Evolutionary conservation across 768 basidiomycete species (phyloP).

Genomic region (Tephrocybe sp.): DNA sequence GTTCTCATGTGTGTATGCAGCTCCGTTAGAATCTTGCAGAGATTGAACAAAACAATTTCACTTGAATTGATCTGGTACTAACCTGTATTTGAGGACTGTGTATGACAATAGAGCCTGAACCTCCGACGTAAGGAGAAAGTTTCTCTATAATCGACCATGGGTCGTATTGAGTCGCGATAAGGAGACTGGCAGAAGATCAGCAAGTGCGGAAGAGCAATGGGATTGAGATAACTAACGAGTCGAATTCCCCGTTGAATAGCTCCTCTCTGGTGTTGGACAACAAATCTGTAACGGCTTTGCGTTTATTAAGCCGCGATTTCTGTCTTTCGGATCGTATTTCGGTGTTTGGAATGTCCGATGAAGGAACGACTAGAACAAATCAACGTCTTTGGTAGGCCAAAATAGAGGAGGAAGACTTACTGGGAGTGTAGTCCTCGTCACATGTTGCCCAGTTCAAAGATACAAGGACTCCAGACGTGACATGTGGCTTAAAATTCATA

Average conservation of each 20-base stretch:
- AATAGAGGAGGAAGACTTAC: slow-evolving; percentile 32
- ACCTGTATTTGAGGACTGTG: slow-evolving; percentile 84
- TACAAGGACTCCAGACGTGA: slow-evolving; percentile 49
- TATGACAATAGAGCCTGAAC: slow-evolving; percentile 84
- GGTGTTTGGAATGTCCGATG: slow-evolving; percentile 54
- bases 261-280: slow-evolving; percentile 71
- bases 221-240: slow-evolving; percentile 53
- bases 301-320: slow-evolving; percentile 68
- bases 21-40: slow-evolving; percentile 65
- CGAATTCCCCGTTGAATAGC: slow-evolving; percentile 84
- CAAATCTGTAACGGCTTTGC: slow-evolving; percentile 65
- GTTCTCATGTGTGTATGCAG: slow-evolving; percentile 70
- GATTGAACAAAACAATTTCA: neutral
- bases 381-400: slow-evolving; percentile 2
- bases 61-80: slow-evolving; percentile 3
- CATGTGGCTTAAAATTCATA: slow-evolving; percentile 79
- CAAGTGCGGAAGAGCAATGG: neutral
- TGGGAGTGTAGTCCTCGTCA: slow-evolving; percentile 69
- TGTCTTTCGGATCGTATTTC: slow-evolving; percentile 71
- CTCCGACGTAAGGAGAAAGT: slow-evolving; percentile 73
- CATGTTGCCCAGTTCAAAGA: slow-evolving; percentile 91
- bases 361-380: slow-evolving; percentile 46
- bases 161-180: slow-evolving; percentile 84
- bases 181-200: slow-evolving; percentile 44
- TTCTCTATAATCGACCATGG: slow-evolving; percentile 75